Conservation (phyloP, 2,329 filamentous ascomycete species). For the Tolypocladium tundrense region DNA sequence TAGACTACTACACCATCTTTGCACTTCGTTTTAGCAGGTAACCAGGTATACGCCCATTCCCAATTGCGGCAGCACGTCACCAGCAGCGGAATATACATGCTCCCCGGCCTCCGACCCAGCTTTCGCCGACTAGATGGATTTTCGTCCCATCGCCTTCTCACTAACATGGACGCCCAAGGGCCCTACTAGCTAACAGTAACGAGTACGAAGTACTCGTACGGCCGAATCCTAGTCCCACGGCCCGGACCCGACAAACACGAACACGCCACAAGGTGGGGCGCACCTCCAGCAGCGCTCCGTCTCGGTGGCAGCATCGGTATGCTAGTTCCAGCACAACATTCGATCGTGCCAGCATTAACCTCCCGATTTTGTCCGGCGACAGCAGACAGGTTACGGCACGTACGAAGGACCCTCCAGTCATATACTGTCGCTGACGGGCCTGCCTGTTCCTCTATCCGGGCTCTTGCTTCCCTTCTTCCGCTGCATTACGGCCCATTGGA, state of each 20-base stretch:
- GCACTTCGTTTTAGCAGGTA: too few species aligned
- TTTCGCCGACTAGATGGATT: neutral
- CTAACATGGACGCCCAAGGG: neutral
- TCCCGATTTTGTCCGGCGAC: neutral
- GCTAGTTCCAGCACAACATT: neutral
- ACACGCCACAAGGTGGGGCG: conserved; percentile 1
- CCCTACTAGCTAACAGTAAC: too few species aligned
- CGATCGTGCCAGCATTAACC: neutral
- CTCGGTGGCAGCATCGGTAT: neutral
- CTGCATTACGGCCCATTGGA: neutral
- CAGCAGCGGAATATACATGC: neutral
- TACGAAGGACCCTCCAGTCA: neutral
- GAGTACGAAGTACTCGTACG: too few species aligned
- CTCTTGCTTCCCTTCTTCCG: neutral
- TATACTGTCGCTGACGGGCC: neutral
- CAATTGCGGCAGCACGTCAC: too few species aligned
- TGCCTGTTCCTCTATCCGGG: neutral
- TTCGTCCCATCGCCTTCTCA: neutral
- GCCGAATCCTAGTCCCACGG: neutral
- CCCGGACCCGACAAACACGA: neutral
- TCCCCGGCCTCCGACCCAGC: too few species aligned
- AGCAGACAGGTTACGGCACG: neutral
- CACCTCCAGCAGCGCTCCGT: neutral
- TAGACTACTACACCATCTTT: too few species aligned
- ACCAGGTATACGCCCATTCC: too few species aligned